Evolutionary conservation across 108 stramenopile species (phyloP).

Genomic region (Chaetoceros muelleri): DNA sequence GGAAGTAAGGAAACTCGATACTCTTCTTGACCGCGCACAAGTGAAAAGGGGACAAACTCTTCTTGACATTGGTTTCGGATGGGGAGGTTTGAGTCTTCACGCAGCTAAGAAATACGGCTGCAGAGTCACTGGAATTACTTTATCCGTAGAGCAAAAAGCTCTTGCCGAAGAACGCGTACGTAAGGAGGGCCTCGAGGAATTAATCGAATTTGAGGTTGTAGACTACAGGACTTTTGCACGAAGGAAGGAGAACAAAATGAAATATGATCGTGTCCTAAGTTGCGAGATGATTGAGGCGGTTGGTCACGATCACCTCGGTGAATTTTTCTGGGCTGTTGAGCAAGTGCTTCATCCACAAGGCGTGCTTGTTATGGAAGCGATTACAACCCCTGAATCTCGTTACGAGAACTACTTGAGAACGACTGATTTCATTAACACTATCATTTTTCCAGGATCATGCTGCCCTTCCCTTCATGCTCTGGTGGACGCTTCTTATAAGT

Average conservation of each 20-base stretch:
- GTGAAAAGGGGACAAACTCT: conserved; percentile 62
- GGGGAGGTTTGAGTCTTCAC: conserved; percentile 90
- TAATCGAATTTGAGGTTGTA: conserved; percentile 82
- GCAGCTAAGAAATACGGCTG: conserved; percentile 87
- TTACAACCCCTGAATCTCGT: conserved; percentile 91
- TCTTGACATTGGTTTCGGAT: conserved; percentile 94
- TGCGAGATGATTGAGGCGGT: conserved; percentile 99
- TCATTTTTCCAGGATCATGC: conserved; percentile 92
- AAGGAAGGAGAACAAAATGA: conserved; percentile 42
- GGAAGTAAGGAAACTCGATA: conserved; percentile 92
- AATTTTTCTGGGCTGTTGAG: conserved; percentile 88
- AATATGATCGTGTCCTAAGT: conserved; percentile 88
- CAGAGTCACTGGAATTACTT: conserved; percentile 87
- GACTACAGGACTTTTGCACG: conserved; percentile 87
- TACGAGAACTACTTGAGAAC: conserved; percentile 82
- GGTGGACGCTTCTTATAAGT: conserved; percentile 72
- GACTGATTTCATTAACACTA: conserved; percentile 95
- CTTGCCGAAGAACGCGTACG: conserved; percentile 77
- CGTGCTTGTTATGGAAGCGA: conserved; percentile 91
- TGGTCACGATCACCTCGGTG: conserved; percentile 85
- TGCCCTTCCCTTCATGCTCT: conserved; percentile 85
- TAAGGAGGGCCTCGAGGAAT: conserved; percentile 65
- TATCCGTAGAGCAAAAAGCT: conserved; percentile 89
- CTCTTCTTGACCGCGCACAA: conserved; percentile 68
- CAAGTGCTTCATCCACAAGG: conserved; percentile 79